These are phyloP conservation scores for Metschnikowia aberdeeniae DNA, from an alignment of 805 yeast species.

Conservation along the genomic window DNA sequence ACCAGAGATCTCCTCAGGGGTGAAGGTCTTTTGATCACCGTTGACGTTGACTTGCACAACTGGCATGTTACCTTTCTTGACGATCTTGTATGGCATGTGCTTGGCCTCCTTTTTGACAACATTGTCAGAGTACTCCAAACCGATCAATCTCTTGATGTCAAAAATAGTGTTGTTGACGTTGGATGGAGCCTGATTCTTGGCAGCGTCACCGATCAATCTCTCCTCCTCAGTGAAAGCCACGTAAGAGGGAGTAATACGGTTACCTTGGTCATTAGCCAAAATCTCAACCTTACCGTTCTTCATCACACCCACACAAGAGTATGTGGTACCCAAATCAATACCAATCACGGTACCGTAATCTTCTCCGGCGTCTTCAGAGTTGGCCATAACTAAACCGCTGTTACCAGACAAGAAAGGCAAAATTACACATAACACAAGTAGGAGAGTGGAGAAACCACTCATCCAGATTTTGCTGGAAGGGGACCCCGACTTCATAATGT, in stretches of 20 bases:
- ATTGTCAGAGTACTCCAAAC: slow-evolving; percentile 53
- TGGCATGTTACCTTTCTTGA: slow-evolving; percentile 72
- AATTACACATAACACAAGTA: slow-evolving; percentile 32
- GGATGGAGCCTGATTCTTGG: slow-evolving; percentile 95
- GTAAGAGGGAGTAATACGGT: slow-evolving; percentile 95
- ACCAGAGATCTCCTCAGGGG: slow-evolving; percentile 93
- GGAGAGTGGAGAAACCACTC: slow-evolving; percentile 28
- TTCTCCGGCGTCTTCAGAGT: slow-evolving; percentile 28
- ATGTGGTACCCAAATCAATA: slow-evolving; percentile 94
- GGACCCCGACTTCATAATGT: slow-evolving; percentile 7
- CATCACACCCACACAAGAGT: slow-evolving; percentile 95
- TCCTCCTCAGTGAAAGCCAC: slow-evolving; percentile 93
- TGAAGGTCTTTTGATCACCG: slow-evolving; percentile 80
- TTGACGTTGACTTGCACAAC: slow-evolving; percentile 77
- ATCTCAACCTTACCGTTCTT: slow-evolving; percentile 90
- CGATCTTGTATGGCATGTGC: slow-evolving; percentile 81
- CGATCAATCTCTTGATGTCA: slow-evolving; percentile 90
- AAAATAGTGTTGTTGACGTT: slow-evolving; percentile 89
- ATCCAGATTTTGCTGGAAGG: slow-evolving; percentile 19
- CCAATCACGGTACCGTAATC: slow-evolving; percentile 73
- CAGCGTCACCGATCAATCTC: slow-evolving; percentile 94
- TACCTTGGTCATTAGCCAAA: slow-evolving; percentile 97
- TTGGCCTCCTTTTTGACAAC: slow-evolving; percentile 59
- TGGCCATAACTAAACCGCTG: slow-evolving; percentile 19
- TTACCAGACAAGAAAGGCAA: slow-evolving; percentile 32